Evolutionary conservation across 2,329 filamentous ascomycete genomes (phyloP).

Genomic region (Paecilomyces niveus): DNA sequence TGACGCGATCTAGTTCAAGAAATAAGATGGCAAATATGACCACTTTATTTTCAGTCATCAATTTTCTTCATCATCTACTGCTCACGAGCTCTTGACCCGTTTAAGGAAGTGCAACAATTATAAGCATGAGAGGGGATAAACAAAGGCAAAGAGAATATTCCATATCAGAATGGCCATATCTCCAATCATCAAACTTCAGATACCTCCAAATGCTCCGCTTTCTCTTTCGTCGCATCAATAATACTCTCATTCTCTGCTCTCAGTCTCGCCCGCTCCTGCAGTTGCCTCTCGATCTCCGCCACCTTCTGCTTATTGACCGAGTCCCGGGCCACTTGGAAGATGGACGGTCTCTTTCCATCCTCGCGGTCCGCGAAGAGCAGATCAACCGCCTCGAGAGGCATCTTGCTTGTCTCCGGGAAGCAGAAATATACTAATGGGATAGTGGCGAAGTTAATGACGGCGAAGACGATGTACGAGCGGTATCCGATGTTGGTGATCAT

Average conservation of each 20-base stretch:
- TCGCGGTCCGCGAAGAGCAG: slow-evolving; percentile 24
- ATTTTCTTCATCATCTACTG: too few relatives aligned
- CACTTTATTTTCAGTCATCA: too few relatives aligned
- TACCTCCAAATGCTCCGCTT: neutral
- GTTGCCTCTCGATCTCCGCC: neutral
- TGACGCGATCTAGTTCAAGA: too few relatives aligned
- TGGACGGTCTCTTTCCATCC: neutral
- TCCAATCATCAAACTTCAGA: neutral
- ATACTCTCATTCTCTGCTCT: neutral
- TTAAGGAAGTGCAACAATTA: neutral
- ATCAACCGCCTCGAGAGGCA: slow-evolving; percentile 35
- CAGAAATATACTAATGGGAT: slow-evolving; percentile 23
- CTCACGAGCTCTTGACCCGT: neutral
- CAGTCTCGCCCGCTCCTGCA: neutral
- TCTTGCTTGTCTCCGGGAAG: slow-evolving; percentile 30
- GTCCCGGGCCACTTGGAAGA: neutral
- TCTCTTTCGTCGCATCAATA: neutral
- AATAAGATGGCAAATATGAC: too few relatives aligned
- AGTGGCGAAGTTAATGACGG: slow-evolving; percentile 48
- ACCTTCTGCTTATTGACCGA: neutral
- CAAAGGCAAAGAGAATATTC: neutral
- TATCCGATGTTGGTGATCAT: slow-evolving; percentile 52
- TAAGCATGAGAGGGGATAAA: neutral
- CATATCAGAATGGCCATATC: neutral
- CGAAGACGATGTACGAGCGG: slow-evolving; percentile 60